Percentiles rank a stretch among this genome's conserved stretches.
Evolutionary conservation across 768 basidiomycete species (phyloP).

Genomic region (Boletus rex-veris): DNA sequence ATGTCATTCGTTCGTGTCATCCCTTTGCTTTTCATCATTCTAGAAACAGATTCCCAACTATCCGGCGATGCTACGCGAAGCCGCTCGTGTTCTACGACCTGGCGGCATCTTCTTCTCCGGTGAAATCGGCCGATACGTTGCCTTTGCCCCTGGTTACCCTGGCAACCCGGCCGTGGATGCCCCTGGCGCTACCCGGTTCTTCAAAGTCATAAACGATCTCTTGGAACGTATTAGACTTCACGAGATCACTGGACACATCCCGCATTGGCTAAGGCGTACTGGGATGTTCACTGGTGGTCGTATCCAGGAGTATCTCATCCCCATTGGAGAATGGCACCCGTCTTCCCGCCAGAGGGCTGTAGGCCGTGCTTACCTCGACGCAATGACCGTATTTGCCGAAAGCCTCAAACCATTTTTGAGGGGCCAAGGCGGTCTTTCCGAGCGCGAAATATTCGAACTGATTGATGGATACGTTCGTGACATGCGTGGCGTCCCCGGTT

Average conservation of each 20-base stretch:
- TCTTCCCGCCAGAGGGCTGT: conserved; percentile 35
- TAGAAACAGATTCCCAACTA: conserved; percentile 53
- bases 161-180: conserved; percentile 23
- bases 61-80: conserved; percentile 50
- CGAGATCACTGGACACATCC: conserved; percentile 37
- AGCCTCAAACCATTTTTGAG: conserved; percentile 48
- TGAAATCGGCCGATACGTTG: conserved; percentile 51
- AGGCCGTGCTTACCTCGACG: conserved; percentile 41
- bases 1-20: conserved; percentile 27
- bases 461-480: conserved; percentile 45
- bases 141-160: conserved; percentile 36
- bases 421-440: conserved; percentile 35
- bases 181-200: conserved; percentile 31
- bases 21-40: conserved; percentile 14
- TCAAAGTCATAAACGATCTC: conserved; percentile 39
- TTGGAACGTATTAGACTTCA: conserved; percentile 38
- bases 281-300: conserved; percentile 43
- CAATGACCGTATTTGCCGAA: conserved; percentile 42
- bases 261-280: conserved; percentile 34
- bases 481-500: conserved; percentile 41
- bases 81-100: conserved; percentile 59
- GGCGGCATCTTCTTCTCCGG: conserved; percentile 69
- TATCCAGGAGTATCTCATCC: conserved; percentile 38
- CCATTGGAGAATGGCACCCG: conserved; percentile 54
- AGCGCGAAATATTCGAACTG: conserved; percentile 38